Conservation (phyloP, 306 rosid species). For the Rubus idaeus region DNA sequence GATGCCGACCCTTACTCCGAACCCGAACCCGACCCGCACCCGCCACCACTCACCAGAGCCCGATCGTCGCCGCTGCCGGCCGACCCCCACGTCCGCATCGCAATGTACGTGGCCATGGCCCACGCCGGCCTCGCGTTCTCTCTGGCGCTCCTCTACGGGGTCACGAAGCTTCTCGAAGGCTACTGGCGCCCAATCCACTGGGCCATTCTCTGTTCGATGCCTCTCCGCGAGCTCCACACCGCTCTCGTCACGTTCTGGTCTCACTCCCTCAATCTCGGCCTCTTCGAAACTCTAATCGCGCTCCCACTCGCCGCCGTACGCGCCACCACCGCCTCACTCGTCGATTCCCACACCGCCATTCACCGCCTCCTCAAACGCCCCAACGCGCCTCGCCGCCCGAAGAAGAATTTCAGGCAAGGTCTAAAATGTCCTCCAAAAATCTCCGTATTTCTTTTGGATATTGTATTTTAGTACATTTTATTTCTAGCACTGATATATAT, state of each 20-base stretch:
- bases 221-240: slow-evolving; percentile 33
- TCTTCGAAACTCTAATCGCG: slow-evolving; percentile 25
- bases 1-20: slow-evolving; percentile 3
- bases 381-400: background rate
- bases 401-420: slow-evolving; percentile 5
- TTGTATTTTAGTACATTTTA: background rate
- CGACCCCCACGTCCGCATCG: slow-evolving; percentile 28
- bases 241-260: slow-evolving; percentile 34
- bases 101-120: slow-evolving; percentile 38
- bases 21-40: background rate
- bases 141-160: slow-evolving; percentile 22
- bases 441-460: too few relatives aligned
- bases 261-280: slow-evolving; percentile 26
- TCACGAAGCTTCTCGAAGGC: slow-evolving; percentile 24
- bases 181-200: slow-evolving; percentile 32
- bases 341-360: slow-evolving; percentile 14
- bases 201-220: slow-evolving; percentile 37
- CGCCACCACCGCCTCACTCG: slow-evolving; percentile 21
- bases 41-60: background rate
- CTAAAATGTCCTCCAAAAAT: background rate
- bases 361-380: slow-evolving; percentile 1
- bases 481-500: background rate
- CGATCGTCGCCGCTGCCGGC: background rate
- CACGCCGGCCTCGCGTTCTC: slow-evolving; percentile 34
- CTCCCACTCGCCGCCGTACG: slow-evolving; percentile 23